Evolutionary conservation across 495 filamentous ascomycete genomes (phyloP).

Genomic region (Cercophora scortea): DNA sequence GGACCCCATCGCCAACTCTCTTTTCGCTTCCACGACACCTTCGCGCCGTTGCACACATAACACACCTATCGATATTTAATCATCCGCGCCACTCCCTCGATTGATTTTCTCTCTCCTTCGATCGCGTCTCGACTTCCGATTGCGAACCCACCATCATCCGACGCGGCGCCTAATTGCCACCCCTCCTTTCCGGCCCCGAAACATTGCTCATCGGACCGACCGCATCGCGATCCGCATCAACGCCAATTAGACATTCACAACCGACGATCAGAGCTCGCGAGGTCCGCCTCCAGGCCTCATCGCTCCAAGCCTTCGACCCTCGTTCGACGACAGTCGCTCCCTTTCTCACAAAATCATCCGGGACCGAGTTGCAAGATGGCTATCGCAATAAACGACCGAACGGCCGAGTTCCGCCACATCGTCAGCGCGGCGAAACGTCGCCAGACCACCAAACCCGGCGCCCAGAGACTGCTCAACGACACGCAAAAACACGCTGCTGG

Average conservation of each 20-base stretch:
- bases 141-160: no score
- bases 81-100: not conserved
- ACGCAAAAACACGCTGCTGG: conserved; percentile 64
- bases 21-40: not conserved
- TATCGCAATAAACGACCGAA: conserved; percentile 90
- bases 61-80: not conserved
- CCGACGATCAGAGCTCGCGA: not conserved
- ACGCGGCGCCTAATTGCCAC: no score
- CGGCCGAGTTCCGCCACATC: conserved; percentile 86
- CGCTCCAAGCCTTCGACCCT: not conserved
- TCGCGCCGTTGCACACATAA: not conserved
- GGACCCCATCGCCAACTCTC: not conserved
- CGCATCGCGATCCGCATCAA: not conserved
- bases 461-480: conserved; percentile 70
- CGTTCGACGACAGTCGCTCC: not conserved
- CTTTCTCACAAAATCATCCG: not conserved
- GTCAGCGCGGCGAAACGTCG: conserved; percentile 74
- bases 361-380: conserved; percentile 29
- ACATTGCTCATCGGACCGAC: not conserved
- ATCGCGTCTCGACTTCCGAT: no score
- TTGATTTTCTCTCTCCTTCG: not conserved
- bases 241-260: not conserved
- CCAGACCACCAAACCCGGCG: conserved; percentile 59
- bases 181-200: not conserved
- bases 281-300: not conserved